These are phyloP conservation scores for Citrullus mucosospermus DNA, from an alignment of 306 rosid species.

Conservation along the genomic window DNA sequence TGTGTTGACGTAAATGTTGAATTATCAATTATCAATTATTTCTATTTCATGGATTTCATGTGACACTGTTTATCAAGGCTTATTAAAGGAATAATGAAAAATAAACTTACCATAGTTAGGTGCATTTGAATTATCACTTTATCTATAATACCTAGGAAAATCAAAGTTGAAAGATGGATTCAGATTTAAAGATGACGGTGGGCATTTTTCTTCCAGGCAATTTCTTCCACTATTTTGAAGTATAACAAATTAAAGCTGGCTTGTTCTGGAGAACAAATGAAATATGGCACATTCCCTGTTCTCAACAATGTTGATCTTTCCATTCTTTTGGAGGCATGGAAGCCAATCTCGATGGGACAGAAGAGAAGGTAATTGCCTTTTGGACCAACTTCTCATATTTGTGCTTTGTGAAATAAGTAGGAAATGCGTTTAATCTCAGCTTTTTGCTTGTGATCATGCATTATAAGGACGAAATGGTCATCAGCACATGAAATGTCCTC, in stretches of 20 bases:
- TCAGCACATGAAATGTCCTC: neutral
- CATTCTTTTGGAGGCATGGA: conserved; percentile 79
- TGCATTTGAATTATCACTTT: neutral
- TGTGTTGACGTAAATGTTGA: neutral
- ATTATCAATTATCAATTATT: neutral
- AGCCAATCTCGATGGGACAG: conserved; percentile 80
- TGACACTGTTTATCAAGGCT: neutral
- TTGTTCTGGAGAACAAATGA: conserved; percentile 18
- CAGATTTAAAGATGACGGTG: neutral
- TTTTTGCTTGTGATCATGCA: neutral
- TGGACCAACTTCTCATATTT: neutral
- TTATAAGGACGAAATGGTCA: neutral
- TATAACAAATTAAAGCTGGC: conserved; percentile 47
- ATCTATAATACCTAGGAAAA: neutral
- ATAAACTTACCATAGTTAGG: neutral
- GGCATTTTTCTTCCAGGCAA: conserved; percentile 32
- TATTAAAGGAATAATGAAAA: neutral
- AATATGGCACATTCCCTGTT: conserved; percentile 18
- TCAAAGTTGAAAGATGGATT: neutral
- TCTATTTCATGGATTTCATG: neutral
- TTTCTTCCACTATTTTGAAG: conserved; percentile 53
- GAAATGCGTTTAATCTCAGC: neutral
- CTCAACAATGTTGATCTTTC: conserved; percentile 25
- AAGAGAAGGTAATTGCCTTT: conserved; percentile 54
- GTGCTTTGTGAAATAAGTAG: neutral